Evolutionary conservation across 106 monocot genomes (phyloP), one percentile per base, ranked within the genome.

Genomic region (Acanthochlamys bracteata): DNA sequence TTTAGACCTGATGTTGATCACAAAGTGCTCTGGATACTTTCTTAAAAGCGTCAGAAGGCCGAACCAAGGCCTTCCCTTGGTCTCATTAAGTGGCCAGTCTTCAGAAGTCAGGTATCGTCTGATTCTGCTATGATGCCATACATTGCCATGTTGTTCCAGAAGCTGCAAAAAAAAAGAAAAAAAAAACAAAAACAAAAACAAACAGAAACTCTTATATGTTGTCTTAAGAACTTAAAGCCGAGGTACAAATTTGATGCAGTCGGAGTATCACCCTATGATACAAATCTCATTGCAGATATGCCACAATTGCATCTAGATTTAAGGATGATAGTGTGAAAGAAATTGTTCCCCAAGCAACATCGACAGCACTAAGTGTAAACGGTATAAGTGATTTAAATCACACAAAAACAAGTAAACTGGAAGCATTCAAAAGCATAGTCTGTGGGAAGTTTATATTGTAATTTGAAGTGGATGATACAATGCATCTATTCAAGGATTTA

Each of bases 11-110:
- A 58, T 73, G 69, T 78, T 73, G 52, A 78, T 69, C 41, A 69
- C 78, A 78, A 78, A 78, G 58, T 73, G 73, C 68, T 78, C 65
- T 9, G 78, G 78, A 13, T 73, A 69, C 64, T 78, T 78, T 12
- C 73, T 73, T 57, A 78, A 64, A 57, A 78, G 69, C 12, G 63
- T 53, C 40, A 65, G 49, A 15, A 78, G 64, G 26, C 73, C 78
- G 42, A 69, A 73, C 78, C 78, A 78, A 25, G 78, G 78, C 49
- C 42, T 68, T 24, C 73, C 78, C 27, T 64, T 49, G 24, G 72
- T 57, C 27, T 78, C 78, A 26, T 0, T 73, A 13, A 41, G 41
- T 0, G 73, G 73, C 64, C 47, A 78, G 13, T 73, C 78, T 41
- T 78, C 78, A 0, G 65, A 73, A 23, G 78, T 69, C 24, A 78